These are phyloP conservation scores for Agrostemma githago DNA, from an alignment of 148 eudicot species.

Conservation along the genomic window DNA sequence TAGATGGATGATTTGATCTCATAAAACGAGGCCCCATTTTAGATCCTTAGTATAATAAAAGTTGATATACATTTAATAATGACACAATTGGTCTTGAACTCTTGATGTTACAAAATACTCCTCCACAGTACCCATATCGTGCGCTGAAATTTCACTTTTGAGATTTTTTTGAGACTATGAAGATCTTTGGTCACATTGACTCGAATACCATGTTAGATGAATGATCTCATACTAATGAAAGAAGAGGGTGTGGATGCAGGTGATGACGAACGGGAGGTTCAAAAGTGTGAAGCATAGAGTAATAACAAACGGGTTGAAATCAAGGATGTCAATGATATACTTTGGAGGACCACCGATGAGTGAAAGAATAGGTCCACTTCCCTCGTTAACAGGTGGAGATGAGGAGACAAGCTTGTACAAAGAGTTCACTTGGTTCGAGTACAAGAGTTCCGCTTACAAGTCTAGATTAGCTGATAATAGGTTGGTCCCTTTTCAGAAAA, in stretches of 20 bases:
- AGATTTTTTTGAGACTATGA: too few relatives aligned
- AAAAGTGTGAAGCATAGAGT: slow-evolving; percentile 76
- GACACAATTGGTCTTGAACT: too few relatives aligned
- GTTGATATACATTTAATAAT: too few relatives aligned
- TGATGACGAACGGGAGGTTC: slow-evolving; percentile 77
- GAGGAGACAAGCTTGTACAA: slow-evolving; percentile 33
- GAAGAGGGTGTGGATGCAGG: slow-evolving; percentile 34
- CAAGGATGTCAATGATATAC: slow-evolving; percentile 72
- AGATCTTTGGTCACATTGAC: too few relatives aligned
- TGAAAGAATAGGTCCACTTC: slow-evolving; percentile 49
- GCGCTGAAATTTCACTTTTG: too few relatives aligned
- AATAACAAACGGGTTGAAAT: slow-evolving; percentile 36
- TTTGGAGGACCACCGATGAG: slow-evolving; percentile 67
- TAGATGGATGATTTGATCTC: neutral
- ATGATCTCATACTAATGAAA: too few relatives aligned
- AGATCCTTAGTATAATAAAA: too few relatives aligned
- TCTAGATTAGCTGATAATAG: slow-evolving; percentile 40
- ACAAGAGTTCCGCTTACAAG: slow-evolving; percentile 34
- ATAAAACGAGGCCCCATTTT: too few relatives aligned
- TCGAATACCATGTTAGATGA: neutral
- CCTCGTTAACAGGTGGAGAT: slow-evolving; percentile 34
- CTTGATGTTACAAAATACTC: too few relatives aligned
- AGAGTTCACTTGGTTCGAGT: slow-evolving; percentile 45
- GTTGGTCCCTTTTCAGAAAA: slow-evolving; percentile 27
- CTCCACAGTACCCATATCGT: too few relatives aligned